phyloP scores from a whole-genome alignment of 495 filamentous ascomycete genomes.

The Penicillium coprophilum region DNA sequence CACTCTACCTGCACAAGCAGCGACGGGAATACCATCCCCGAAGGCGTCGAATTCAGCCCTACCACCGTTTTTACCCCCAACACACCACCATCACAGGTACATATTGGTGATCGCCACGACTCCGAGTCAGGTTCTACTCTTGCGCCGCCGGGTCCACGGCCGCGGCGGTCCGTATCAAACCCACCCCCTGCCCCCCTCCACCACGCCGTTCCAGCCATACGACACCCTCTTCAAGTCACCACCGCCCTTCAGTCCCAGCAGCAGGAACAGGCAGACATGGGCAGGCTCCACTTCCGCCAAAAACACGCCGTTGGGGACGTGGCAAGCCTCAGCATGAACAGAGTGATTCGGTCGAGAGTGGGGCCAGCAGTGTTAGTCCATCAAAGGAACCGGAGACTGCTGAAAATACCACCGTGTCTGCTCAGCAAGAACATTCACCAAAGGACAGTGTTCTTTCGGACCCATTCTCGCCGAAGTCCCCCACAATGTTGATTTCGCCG shows the following conservation, averaged over 20 bases:
- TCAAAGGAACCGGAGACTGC: slow-evolving; percentile 17
- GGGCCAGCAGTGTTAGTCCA: slow-evolving; percentile 20
- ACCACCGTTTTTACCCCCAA: slow-evolving; percentile 22
- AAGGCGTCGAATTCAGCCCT: slow-evolving; percentile 26
- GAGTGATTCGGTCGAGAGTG: slow-evolving; percentile 29
- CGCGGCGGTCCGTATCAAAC: slow-evolving; percentile 41
- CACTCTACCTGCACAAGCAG: slow-evolving; percentile 28
- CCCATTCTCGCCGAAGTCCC: slow-evolving; percentile 30
- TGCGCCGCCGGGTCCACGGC: slow-evolving; percentile 25
- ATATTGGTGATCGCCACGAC: slow-evolving; percentile 25
- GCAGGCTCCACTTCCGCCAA: slow-evolving; percentile 40
- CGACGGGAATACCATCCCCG: slow-evolving; percentile 34
- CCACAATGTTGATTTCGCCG: slow-evolving; percentile 23
- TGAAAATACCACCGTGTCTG: slow-evolving; percentile 4
- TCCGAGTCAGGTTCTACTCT: slow-evolving; percentile 32
- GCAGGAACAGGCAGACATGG: slow-evolving; percentile 24
- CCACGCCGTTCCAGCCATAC: slow-evolving; percentile 36
- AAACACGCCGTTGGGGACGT: slow-evolving; percentile 41
- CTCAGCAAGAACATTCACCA: not conserved
- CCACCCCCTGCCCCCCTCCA: slow-evolving; percentile 42
- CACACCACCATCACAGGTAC: slow-evolving; percentile 5
- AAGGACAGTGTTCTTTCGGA: slow-evolving; percentile 10
- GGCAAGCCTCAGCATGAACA: slow-evolving; percentile 27
- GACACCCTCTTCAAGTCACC: slow-evolving; percentile 30
- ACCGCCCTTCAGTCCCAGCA: slow-evolving; percentile 18